A percentile compares a stretch with the other conserved stretches of the same genome.
These are phyloP conservation scores for Blepharisma undulans DNA, from an alignment of 169 alveolate species.

Conservation along the genomic window DNA sequence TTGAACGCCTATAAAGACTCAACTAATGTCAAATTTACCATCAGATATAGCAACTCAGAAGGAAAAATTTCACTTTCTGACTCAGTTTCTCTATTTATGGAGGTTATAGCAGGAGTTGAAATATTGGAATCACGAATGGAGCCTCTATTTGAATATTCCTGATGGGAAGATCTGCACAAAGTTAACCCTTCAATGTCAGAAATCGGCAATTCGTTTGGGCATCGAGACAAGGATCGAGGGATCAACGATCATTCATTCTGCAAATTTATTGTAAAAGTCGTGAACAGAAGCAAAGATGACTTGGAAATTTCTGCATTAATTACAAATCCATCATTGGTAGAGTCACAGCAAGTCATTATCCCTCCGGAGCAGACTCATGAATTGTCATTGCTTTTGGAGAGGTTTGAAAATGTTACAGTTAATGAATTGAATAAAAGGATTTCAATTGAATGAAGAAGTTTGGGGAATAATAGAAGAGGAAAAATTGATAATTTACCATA, in stretches of 20 bases:
- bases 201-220: background rate
- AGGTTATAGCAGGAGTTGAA: conserved; percentile 6
- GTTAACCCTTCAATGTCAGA: conserved; percentile 35
- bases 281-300: background rate
- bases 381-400: background rate
- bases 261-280: background rate
- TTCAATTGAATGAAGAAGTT: background rate
- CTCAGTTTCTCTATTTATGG: background rate
- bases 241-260: background rate
- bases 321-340: background rate
- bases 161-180: background rate
- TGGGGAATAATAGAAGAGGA: conserved; percentile 20
- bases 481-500: background rate
- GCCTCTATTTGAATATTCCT: background rate
- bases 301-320: background rate
- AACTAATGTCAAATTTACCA: background rate
- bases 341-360: background rate
- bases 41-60: conserved; percentile 27
- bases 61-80: background rate
- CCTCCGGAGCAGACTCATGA: background rate
- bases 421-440: background rate
- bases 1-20: background rate
- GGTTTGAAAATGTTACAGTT: background rate
- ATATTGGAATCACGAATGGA: background rate
- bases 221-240: conserved; percentile 4